Evolutionary conservation across 148 eudicot genomes (phyloP), one percentile per base, ranked within the genome.

Genomic region (Suaeda aralocaspica): DNA sequence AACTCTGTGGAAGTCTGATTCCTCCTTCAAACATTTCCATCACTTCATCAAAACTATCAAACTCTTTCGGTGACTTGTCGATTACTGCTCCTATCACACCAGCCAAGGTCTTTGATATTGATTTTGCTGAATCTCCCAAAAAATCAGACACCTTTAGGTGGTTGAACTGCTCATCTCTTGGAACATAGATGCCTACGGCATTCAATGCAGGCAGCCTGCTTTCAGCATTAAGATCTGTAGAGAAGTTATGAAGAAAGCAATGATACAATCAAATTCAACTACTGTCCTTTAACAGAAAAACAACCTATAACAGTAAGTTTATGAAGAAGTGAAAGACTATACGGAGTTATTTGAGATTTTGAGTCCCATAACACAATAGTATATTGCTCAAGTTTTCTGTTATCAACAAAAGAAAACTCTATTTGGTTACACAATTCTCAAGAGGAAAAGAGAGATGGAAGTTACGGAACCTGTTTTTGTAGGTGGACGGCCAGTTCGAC

Each of bases 81-180:
- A 77, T 55, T 21, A 78, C 36, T 33, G 83, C 81, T 78, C 74
- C 72, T 10, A 87, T 49, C 65, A 80, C 83, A 6, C 88, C 88
- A 25, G 66, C 68, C 36, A 78, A 70, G 50, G 70, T 76, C 50
- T 92, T 96, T 64, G 79, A 66, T n/a, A 86, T 49, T 1, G 92
- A 76, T 72, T 84, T 87, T 3, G 82, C 72, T 25, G 81, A 79
- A 72, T 87, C 84, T 30, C 82, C 85, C 8, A 84, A 66, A 55
- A 86, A 83, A 77, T 89, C 97, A 25, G 84, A 59, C 71, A 87
- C 45, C 83, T 89, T 92, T 59, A 86, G 12, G 36, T 82, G 79
- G 25, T 82, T 81, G 51, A 89, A 92, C 50, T 82, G 75, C 66
- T 92, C 97, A 42, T 92, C 97, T 72, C 91, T 83, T 48, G 97